Base-by-base conservation (phyloP, 805 yeast species). In the Wickerhamomyces alni region DNA sequence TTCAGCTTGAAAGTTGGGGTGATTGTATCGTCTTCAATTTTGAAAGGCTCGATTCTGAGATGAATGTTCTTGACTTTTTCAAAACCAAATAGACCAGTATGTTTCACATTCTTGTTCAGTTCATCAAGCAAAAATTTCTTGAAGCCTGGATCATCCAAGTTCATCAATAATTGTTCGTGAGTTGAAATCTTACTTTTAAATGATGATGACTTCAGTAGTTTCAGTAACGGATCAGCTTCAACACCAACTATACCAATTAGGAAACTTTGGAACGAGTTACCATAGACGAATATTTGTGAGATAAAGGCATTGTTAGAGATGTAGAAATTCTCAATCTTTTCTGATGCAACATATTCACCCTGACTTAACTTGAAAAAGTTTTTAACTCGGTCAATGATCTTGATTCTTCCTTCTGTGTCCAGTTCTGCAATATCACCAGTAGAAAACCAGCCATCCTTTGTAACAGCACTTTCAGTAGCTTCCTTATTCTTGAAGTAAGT, bases 311-410 rank as follows among this genome's bases (percentile, higher is more conserved):
- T 70, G 21, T 67, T 62, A 0, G 82, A 67, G 27, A 77, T 56
- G 56, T 82, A 82, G 13, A 64, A 60, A 51, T 78, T 80, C 54
- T 83, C 91, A 48, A 83, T 75, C 58, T 75, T 80, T 52, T 83
- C 93, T 16, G 87, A 85, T 1, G 87, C 82, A 40, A 83, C 74
- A 58, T 82, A 83, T 60, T 76, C 81, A 36, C 82, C 82, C 54
- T 76, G 82, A 3, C 80, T 66, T 39, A 76, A 56, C 48, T 83
- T 83, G 69, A 82, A 83, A 63, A 83, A 82, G 62, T 83, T 84
- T 66, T 83, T 83, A 30, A 83, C 87, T 45, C 93, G 69, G 54
- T 84, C 93, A 49, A 83, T 70, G 42, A 83, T 77, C 36, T 60
- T 65, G 18, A 84, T 56, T 35, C 81, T 68, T 11, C 88, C 86